Evolutionary conservation across 495 filamentous ascomycete species (phyloP).

Genomic region (Clavariopsis aquatica): DNA sequence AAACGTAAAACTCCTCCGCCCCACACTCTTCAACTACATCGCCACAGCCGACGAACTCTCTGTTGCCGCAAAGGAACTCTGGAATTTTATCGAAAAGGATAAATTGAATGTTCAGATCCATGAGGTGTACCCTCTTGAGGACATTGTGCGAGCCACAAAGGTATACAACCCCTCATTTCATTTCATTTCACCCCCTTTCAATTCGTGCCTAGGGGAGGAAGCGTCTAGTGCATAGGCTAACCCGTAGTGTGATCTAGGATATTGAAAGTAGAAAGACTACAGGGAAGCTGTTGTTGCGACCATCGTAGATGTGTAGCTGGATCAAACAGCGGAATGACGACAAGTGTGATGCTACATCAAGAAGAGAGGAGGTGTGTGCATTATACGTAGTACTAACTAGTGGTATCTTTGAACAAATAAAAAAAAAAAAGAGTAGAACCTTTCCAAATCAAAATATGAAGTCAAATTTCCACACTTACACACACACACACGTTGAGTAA

Average conservation of each 20-base stretch:
- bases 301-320: not conserved
- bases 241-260: conserved; percentile 52
- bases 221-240: not conserved
- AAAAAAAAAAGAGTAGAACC: too few species aligned
- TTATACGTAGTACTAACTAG: too few species aligned
- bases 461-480: too few species aligned
- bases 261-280: conserved; percentile 80
- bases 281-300: conserved; percentile 65
- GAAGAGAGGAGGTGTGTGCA: too few species aligned
- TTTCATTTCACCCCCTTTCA: too few species aligned
- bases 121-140: conserved; percentile 76
- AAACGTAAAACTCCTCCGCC: conserved; percentile 77
- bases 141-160: conserved; percentile 71
- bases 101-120: conserved; percentile 76
- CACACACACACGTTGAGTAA: too few species aligned
- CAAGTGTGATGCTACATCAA: too few species aligned
- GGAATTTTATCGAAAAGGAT: conserved; percentile 65
- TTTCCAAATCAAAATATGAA: too few species aligned
- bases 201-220: too few species aligned
- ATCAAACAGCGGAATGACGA: too few species aligned
- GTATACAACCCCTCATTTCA: conserved; percentile 44
- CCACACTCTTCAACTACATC: conserved; percentile 74
- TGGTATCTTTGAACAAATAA: too few species aligned
- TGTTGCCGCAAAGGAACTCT: conserved; percentile 70
- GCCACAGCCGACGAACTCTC: conserved; percentile 74